phyloP scores from a whole-genome alignment of 257 asterid genomes.

The Solanum pimpinellifolium region DNA sequence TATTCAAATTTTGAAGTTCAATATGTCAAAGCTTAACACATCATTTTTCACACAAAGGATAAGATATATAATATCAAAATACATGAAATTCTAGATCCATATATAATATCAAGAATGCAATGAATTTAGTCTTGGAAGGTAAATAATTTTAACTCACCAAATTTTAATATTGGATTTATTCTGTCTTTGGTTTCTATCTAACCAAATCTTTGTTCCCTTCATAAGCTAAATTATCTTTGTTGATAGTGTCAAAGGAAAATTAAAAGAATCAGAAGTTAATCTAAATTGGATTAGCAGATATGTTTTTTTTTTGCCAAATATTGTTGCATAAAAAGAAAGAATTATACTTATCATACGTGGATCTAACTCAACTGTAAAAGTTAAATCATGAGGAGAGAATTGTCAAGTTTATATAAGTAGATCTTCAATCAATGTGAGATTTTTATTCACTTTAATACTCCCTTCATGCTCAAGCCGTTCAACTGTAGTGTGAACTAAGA shows the following conservation, averaged over 20 bases:
- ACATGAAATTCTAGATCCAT: background rate
- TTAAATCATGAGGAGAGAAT: background rate
- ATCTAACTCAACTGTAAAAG: background rate
- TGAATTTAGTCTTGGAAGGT: background rate
- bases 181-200: background rate
- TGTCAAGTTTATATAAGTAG: background rate
- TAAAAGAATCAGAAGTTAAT: too few species aligned
- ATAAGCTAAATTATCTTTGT: too few species aligned
- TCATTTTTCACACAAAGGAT: background rate
- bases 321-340: background rate
- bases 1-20: background rate
- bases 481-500: background rate
- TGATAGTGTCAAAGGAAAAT: background rate
- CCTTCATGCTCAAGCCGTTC: background rate
- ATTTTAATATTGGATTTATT: background rate
- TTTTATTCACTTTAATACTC: too few species aligned
- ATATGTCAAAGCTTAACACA: background rate
- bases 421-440: background rate
- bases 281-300: too few species aligned
- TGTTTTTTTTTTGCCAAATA: background rate
- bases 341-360: background rate
- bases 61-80: background rate
- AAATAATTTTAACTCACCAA: background rate
- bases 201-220: background rate
- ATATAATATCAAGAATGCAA: too few species aligned